phyloP scores from a whole-genome alignment of 2,329 filamentous ascomycete genomes.

The Fusarium sp. region DNA sequence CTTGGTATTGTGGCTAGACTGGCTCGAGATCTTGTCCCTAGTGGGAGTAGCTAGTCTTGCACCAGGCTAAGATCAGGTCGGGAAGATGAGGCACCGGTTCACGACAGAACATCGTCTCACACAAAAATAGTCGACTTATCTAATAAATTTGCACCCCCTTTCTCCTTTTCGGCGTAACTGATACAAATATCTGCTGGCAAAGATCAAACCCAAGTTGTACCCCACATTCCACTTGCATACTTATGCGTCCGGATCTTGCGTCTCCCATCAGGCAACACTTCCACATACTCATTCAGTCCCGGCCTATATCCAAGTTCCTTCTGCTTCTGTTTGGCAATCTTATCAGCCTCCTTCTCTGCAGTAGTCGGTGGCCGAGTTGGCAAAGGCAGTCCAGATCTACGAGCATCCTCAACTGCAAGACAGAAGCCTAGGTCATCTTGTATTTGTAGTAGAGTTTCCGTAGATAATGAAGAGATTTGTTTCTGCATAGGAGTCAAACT shows the following conservation, averaged over 20 bases:
- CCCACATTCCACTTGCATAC: background rate
- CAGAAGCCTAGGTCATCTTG: slow-evolving; percentile 27
- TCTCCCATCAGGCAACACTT: slow-evolving; percentile 18
- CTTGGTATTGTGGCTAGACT: background rate
- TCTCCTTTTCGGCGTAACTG: rapidly evolving
- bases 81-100: background rate
- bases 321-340: background rate
- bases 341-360: slow-evolving; percentile 10
- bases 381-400: background rate
- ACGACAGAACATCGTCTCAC: background rate
- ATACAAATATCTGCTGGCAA: background rate
- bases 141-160: rapidly evolving
- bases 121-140: rapidly evolving
- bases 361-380: slow-evolving; percentile 10
- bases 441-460: slow-evolving; percentile 13
- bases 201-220: background rate
- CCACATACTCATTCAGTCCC: slow-evolving; percentile 15
- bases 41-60: background rate
- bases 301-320: slow-evolving; percentile 21
- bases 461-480: slow-evolving; percentile 1
- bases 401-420: slow-evolving; percentile 14
- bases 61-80: rapidly evolving
- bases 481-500: background rate
- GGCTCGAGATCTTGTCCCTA: background rate
- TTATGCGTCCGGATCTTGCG: slow-evolving; percentile 17